These are phyloP conservation scores for Orbilia javanica DNA, from an alignment of 2,329 filamentous ascomycete species.

Conservation along the genomic window DNA sequence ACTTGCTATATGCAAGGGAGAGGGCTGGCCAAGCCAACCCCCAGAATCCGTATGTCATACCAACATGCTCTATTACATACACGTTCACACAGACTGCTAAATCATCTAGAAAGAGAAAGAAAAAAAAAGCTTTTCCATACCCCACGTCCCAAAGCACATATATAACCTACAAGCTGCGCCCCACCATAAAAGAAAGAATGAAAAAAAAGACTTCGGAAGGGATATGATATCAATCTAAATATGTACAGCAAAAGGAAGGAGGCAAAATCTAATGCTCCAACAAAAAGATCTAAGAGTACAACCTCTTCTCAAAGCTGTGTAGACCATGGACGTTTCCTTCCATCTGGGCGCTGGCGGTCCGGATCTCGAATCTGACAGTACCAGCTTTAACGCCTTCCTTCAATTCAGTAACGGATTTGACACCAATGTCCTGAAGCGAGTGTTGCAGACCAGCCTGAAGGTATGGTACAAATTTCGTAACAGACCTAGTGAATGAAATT, in stretches of 20 bases:
- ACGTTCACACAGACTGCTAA: background rate
- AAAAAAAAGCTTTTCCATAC: constrained; percentile 46
- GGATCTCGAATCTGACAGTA: constrained; percentile 88
- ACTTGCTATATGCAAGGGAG: background rate
- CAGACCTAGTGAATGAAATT: constrained; percentile 68
- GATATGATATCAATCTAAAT: constrained; percentile 15
- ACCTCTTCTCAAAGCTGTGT: constrained; percentile 99
- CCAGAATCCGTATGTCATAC: background rate
- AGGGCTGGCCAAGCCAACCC: no score
- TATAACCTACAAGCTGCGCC: constrained; percentile 41
- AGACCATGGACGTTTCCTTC: constrained; percentile 97
- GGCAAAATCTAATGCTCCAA: background rate
- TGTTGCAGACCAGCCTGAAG: constrained; percentile 95
- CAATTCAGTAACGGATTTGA: constrained; percentile 81
- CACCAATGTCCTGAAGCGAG: constrained; percentile 94
- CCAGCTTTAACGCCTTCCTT: constrained; percentile 81
- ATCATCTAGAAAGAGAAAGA: background rate
- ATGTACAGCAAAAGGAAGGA: constrained; percentile 26
- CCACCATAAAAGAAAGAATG: background rate
- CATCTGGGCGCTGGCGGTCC: constrained; percentile 92
- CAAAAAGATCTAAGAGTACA: constrained; percentile 78
- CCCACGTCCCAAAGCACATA: constrained; percentile 19
- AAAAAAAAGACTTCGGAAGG: background rate
- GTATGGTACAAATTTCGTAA: constrained; percentile 96
- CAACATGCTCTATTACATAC: background rate